Conservation (phyloP, 2,329 filamentous ascomycete species). For the Colletotrichum sp. region DNA sequence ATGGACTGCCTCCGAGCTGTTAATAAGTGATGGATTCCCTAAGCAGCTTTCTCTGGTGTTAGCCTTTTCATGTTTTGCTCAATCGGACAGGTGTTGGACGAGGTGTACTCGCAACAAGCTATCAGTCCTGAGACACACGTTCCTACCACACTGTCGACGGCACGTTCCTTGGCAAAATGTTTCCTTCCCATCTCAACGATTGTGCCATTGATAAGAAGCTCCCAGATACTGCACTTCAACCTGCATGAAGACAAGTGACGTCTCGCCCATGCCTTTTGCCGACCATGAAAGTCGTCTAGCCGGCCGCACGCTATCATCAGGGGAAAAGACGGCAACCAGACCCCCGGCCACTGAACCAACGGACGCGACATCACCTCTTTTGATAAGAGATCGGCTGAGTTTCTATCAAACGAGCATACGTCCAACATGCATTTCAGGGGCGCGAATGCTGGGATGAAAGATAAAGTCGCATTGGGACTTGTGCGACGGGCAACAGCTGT, state of each 20-base stretch:
- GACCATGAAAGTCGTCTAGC: neutral
- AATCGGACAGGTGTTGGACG: accelerated
- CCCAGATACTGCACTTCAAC: neutral
- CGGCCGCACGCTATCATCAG: neutral
- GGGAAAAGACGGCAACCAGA: neutral
- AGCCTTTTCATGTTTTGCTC: neutral
- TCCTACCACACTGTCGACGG: neutral
- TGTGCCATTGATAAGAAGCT: neutral
- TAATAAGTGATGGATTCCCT: accelerated
- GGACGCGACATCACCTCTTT: neutral
- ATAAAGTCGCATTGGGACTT: neutral
- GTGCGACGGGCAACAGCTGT: neutral
- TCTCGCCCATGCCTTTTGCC: neutral
- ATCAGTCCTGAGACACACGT: neutral
- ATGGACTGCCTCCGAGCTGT: accelerated
- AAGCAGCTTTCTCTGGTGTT: neutral
- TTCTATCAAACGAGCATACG: neutral
- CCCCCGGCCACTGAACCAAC: neutral
- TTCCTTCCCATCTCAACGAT: neutral
- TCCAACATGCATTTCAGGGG: neutral
- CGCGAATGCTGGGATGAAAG: neutral
- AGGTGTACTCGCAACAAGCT: neutral
- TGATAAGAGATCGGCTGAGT: neutral
- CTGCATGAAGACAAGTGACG: neutral
- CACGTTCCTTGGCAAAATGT: neutral